A percentile compares a stretch with the other conserved stretches of the same genome.
Evolutionary conservation across 2,329 filamentous ascomycete species (phyloP).

Genomic region (Pestalotiopsis sp.): DNA sequence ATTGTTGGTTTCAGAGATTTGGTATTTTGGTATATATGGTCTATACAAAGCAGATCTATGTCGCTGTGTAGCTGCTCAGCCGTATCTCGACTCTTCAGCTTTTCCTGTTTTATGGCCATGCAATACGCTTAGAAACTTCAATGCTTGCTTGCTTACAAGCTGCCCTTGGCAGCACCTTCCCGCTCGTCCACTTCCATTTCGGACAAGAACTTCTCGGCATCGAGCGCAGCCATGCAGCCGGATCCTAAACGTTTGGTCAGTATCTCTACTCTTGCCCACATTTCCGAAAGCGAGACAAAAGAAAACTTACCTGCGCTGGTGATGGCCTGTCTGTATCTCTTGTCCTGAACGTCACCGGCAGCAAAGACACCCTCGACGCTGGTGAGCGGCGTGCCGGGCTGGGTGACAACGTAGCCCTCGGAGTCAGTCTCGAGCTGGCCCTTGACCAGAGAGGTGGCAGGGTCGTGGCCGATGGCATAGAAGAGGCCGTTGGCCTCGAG

Average conservation of each 20-base stretch:
- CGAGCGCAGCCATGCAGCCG: slow-evolving; percentile 92
- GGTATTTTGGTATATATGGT: neutral
- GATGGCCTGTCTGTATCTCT: slow-evolving; percentile 96
- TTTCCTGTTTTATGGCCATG: neutral
- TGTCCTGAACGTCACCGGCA: slow-evolving; percentile 97
- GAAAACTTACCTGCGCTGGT: slow-evolving; percentile 83
- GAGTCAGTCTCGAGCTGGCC: slow-evolving; percentile 85
- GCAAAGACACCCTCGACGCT: slow-evolving; percentile 92
- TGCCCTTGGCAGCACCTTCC: slow-evolving; percentile 33
- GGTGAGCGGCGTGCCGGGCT: slow-evolving; percentile 85
- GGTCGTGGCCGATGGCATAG: slow-evolving; percentile 96
- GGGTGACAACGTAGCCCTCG: slow-evolving; percentile 89
- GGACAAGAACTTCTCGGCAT: slow-evolving; percentile 90
- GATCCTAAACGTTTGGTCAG: slow-evolving; percentile 59
- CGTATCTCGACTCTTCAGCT: neutral
- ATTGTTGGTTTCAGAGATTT: neutral
- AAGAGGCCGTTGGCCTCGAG: slow-evolving; percentile 91
- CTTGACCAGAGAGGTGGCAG: slow-evolving; percentile 88
- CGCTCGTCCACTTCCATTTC: slow-evolving; percentile 65
- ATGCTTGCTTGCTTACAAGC: neutral
- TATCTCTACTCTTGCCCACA: neutral
- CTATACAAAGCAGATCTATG: neutral
- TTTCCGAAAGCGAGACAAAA: slow-evolving; percentile 19
- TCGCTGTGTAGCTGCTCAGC: neutral
- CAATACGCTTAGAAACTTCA: neutral